Evolutionary conservation across 129 eudicot species (phyloP).

Genomic region (Flaveria trinervia): DNA sequence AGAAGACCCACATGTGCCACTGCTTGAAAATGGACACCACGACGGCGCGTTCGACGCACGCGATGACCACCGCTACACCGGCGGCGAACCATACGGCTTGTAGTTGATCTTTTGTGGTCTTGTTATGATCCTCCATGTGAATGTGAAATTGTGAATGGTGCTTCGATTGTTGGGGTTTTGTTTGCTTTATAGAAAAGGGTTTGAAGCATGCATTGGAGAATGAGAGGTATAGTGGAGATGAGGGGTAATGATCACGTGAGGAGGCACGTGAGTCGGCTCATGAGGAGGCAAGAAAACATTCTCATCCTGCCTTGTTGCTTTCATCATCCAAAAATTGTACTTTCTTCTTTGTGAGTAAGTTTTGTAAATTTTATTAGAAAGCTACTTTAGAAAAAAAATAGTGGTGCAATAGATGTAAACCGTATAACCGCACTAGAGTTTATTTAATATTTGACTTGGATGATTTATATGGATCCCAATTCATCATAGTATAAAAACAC

Average conservation of each 20-base stretch:
- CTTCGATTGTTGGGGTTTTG: not conserved
- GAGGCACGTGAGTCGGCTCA: conserved; percentile 40
- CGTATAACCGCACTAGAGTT: no score
- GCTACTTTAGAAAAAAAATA: no score
- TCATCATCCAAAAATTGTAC: conserved; percentile 16
- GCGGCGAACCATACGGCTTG: conserved; percentile 79
- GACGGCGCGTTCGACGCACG: conserved; percentile 69
- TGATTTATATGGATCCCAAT: no score
- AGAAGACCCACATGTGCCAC: conserved; percentile 66
- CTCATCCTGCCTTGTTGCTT: conserved; percentile 41
- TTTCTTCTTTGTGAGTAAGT: not conserved
- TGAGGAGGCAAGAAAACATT: conserved; percentile 48
- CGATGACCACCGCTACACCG: conserved; percentile 57
- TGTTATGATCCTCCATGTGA: conserved; percentile 31
- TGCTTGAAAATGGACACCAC: conserved; percentile 60
- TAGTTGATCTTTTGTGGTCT: conserved; percentile 45
- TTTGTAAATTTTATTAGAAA: not conserved
- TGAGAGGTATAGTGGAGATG: conserved; percentile 31
- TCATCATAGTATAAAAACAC: no score
- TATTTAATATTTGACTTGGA: no score
- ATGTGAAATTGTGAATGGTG: not conserved
- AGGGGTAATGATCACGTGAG: conserved; percentile 42
- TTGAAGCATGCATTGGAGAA: conserved; percentile 37
- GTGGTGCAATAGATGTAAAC: no score
- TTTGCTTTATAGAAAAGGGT: conserved; percentile 32